Evolutionary conservation across 768 basidiomycete genomes (phyloP), one percentile per base, ranked within the genome.

Genomic region (Psilocybe subaeruginosa): DNA sequence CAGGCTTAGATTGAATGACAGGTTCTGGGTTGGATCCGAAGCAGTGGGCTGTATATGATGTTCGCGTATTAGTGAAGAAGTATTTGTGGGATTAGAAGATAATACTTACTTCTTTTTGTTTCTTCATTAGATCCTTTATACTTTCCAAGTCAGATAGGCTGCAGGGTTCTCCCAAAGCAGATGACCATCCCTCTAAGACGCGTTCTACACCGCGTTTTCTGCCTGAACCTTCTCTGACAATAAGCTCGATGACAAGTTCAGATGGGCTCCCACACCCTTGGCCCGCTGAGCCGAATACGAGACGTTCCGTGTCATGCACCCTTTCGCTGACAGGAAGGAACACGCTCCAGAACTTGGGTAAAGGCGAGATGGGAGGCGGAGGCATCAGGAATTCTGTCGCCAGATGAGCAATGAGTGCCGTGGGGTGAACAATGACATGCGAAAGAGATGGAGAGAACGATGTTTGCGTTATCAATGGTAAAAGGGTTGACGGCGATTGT

Each of bases 1-100:
- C 56, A 98, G 83, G 55, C 78, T 84, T 30, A 98, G 82, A 72
- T 97, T 97, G 81, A 99, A 98, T 0, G 94, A 82, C n/a, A 92
- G 73, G 65, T 86, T 82, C 56, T 87, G 82, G 2, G 86, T 87
- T 2, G 89, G 84, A 67, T 93, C 87, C 4, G 78, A 74, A n/a
- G 76, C 69, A 41, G 72, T 68, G 46, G 51, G 27, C 43, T 58
- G 65, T 54, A 19, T 31, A 17, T 57, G 23, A 54, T 56, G 45
- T 16, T 23, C 11, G 45, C 9, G 30, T 39, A 37, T 3, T 27
- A n/a, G 27, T 17, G 7, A 27, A 55, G 23, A 54, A 53, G 49
- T 43, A 19, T 6, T 29, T 4, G 33, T 23, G 19, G 11, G 8
- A 47, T 39, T 3, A 16, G 12, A 41, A 29, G 19, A 16, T 23